Evolutionary conservation across 1,284 basidiomycete species (phyloP).

Genomic region (Wallemia hederae): DNA sequence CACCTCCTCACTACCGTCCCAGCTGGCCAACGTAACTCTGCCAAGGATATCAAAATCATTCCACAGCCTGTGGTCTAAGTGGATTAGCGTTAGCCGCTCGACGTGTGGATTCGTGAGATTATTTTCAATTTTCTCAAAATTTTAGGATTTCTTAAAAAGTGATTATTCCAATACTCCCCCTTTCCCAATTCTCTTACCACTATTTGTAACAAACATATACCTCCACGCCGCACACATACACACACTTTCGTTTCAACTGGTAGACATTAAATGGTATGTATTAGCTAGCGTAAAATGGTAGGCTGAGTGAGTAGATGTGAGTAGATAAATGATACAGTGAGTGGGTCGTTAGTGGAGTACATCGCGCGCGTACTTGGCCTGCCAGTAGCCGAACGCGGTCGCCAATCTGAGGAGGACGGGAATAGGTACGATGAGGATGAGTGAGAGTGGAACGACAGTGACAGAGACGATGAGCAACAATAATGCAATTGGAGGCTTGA

Average conservation of each 20-base stretch:
- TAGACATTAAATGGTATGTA: too few relatives aligned
- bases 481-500: neutral
- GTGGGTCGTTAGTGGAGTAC: neutral
- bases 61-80: neutral
- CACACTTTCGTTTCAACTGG: too few relatives aligned
- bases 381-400: neutral
- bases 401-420: slow-evolving; percentile 4
- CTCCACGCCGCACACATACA: too few relatives aligned
- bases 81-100: neutral
- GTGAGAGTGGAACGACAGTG: neutral
- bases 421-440: slow-evolving; percentile 5
- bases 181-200: too few relatives aligned
- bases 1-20: neutral
- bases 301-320: too few relatives aligned
- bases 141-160: too few relatives aligned
- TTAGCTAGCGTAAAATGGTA: too few relatives aligned
- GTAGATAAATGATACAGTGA: neutral
- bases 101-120: too few relatives aligned
- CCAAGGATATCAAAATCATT: neutral
- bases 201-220: too few relatives aligned
- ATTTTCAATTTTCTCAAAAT: too few relatives aligned
- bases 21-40: neutral
- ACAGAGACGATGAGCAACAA: slow-evolving; percentile 1
- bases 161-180: too few relatives aligned
- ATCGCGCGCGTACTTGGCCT: neutral